phyloP scores from a whole-genome alignment of 2,329 filamentous ascomycete genomes.

The Fusarium hainanense region DNA sequence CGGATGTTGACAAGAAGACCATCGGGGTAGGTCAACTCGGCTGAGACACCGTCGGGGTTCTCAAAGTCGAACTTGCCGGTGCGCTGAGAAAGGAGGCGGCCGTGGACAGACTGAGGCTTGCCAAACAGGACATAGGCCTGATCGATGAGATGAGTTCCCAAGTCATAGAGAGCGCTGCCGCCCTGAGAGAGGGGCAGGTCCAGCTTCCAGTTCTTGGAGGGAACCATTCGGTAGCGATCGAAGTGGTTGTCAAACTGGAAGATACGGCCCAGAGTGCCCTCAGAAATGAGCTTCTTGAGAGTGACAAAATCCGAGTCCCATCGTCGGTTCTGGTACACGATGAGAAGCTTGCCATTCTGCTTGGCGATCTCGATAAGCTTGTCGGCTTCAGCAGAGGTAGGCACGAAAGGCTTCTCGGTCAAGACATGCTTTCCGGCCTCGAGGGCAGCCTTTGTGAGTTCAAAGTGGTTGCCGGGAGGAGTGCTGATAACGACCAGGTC shows the following conservation, averaged over 20 bases:
- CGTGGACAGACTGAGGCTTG: constrained; percentile 73
- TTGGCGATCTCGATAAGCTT: constrained; percentile 68
- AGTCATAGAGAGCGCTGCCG: constrained; percentile 76
- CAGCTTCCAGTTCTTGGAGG: constrained; percentile 75
- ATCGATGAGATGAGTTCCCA: constrained; percentile 81
- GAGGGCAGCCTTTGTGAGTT: constrained; percentile 71
- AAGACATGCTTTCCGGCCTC: constrained; percentile 80
- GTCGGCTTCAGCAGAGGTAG: constrained; percentile 74
- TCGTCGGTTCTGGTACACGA: constrained; percentile 81
- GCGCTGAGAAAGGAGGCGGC: constrained; percentile 74
- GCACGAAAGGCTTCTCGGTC: constrained; percentile 86
- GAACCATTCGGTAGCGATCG: constrained; percentile 74
- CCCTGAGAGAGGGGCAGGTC: constrained; percentile 67
- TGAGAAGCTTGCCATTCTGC: constrained; percentile 63
- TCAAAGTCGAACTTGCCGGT: constrained; percentile 58
- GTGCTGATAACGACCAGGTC: constrained; percentile 79
- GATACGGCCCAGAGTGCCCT: constrained; percentile 73
- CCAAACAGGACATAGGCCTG: constrained; percentile 79
- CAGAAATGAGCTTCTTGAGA: constrained; percentile 69
- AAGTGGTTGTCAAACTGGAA: constrained; percentile 85
- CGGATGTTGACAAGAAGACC: constrained; percentile 76
- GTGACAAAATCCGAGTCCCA: constrained; percentile 84
- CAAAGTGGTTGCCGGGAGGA: constrained; percentile 76
- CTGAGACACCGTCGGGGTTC: constrained; percentile 69
- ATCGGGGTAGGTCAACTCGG: constrained; percentile 72